Conservation (phyloP, 495 filamentous ascomycete genomes). For the Penicillium ucsense region DNA sequence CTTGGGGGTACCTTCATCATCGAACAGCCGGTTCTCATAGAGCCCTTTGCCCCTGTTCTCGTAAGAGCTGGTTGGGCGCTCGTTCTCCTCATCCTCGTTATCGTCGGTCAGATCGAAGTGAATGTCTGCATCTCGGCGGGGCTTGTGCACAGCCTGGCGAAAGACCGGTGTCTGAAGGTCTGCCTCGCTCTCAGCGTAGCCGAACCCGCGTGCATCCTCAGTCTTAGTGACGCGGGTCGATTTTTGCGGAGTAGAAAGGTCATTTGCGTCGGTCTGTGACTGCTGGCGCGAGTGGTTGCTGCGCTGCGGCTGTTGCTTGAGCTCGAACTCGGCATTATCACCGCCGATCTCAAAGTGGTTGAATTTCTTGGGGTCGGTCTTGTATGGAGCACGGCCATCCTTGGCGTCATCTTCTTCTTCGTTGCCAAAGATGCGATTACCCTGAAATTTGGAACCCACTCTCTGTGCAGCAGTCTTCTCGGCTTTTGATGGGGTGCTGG, state of each 20-base stretch:
- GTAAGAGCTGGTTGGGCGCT: slow-evolving; percentile 31
- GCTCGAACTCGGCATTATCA: slow-evolving; percentile 32
- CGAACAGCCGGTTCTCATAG: slow-evolving; percentile 66
- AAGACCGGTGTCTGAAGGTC: slow-evolving; percentile 49
- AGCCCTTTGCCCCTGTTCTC: slow-evolving; percentile 59
- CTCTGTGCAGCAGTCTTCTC: slow-evolving; percentile 37
- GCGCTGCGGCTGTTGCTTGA: slow-evolving; percentile 27
- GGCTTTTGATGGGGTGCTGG: slow-evolving; percentile 41
- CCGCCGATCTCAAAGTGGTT: slow-evolving; percentile 80
- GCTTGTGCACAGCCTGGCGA: slow-evolving; percentile 46
- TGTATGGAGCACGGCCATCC: slow-evolving; percentile 19
- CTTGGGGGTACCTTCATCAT: slow-evolving; percentile 36
- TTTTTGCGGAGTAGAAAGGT: slow-evolving; percentile 76
- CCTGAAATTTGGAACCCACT: slow-evolving; percentile 51
- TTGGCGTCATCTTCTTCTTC: slow-evolving; percentile 38
- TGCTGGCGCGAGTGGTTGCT: slow-evolving; percentile 53
- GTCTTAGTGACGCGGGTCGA: slow-evolving; percentile 38
- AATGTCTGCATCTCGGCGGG: slow-evolving; percentile 66
- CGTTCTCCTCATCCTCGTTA: slow-evolving; percentile 15
- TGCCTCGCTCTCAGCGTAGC: slow-evolving; percentile 49
- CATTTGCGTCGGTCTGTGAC: slow-evolving; percentile 75
- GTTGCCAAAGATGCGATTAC: slow-evolving; percentile 48
- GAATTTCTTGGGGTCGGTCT: slow-evolving; percentile 64
- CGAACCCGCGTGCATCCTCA: slow-evolving; percentile 58
- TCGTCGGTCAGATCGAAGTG: slow-evolving; percentile 67